Percentiles rank a stretch among this genome's conserved stretches.
Evolutionary conservation across 768 basidiomycete species (phyloP).

Genomic region (Coprinopsis marcescibilis): DNA sequence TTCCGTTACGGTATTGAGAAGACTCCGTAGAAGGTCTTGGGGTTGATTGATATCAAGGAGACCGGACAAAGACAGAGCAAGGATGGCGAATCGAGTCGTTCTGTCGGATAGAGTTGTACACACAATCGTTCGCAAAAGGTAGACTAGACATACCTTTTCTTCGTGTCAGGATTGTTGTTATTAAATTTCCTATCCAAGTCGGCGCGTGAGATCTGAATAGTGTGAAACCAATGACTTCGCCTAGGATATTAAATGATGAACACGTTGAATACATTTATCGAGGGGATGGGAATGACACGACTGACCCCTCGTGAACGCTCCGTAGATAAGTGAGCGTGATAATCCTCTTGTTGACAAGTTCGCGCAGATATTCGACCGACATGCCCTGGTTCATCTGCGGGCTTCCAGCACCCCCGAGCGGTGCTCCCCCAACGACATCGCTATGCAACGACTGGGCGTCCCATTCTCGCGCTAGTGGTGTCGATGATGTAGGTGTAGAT

Average conservation of each 20-base stretch:
- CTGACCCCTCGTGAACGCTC: constrained; percentile 82
- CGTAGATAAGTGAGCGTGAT: constrained; percentile 81
- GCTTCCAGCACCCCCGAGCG: constrained; percentile 31
- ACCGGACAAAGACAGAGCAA: constrained; percentile 82
- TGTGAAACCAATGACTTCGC: constrained; percentile 84
- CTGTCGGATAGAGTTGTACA: constrained; percentile 30
- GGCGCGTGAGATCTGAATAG: constrained; percentile 66
- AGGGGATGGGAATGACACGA: constrained; percentile 12
- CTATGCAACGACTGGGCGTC: constrained; percentile 65
- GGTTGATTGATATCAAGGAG: constrained; percentile 78
- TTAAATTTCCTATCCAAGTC: constrained; percentile 75
- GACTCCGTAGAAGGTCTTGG: constrained; percentile 70
- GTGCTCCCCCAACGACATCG: constrained; percentile 32
- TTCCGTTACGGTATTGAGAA: constrained; percentile 67
- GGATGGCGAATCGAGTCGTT: constrained; percentile 75
- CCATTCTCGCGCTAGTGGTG: constrained; percentile 53
- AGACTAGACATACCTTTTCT: constrained; percentile 51
- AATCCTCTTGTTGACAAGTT: constrained; percentile 78
- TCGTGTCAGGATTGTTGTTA: constrained; percentile 70
- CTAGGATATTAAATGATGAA: constrained; percentile 33
- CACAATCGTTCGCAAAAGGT: constrained; percentile 6
- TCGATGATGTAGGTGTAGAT: constrained; percentile 36
- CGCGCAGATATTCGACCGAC: constrained; percentile 72
- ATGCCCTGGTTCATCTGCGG: constrained; percentile 56
- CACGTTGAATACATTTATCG: constrained; percentile 8